Evolutionary conservation across 257 asterid species (phyloP), one percentile per base, ranked within the genome.

Genomic region (Nicotiana undulata): DNA sequence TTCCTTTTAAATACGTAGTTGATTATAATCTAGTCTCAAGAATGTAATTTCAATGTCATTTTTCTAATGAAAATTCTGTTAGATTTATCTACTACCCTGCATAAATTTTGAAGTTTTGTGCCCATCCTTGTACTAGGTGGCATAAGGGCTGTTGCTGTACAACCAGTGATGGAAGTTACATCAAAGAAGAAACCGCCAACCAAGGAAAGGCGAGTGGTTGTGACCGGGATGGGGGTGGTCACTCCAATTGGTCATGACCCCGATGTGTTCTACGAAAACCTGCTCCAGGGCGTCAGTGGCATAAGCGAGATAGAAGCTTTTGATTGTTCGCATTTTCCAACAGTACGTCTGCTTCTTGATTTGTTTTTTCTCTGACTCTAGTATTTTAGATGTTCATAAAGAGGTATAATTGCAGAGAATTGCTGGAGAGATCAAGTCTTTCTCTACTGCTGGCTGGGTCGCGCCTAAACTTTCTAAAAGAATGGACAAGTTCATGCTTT

Each of bases 141-240:
- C 83, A 86, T 84, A 83, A 82, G 82, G 85, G 94, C 91, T 34
- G 53, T 85, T n/a, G 91, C 90, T 11, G 84, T 87, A 67, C 86
- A 87, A 66, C 93, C 95, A 31, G 83, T 79, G 56, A 86, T 64
- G 87, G 98, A 86, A 79, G 84, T 58, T 77, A 77, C 80, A 17
- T 37, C 83, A 63, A 87, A 86, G 86, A 90, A 87, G 89, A 89
- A 93, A 78, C 93, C 85, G 68, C 72, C 88, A 5, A 89, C 87
- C 76, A 90, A 86, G 88, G 89, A 92, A 84, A 89, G 97, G 82
- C 88, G 98, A 82, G 98, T 94, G 84, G 98, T 94, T 64, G 97
- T 94, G 85, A 94, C 98, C 8, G 98, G 98, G 78, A 85, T 94
- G 98, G 98, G 98, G 16, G 93, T 94, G 78, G 98, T 90, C 85